Conservation (phyloP, 371 early-diverging fungal species). For the Blakeslea trispora region DNA sequence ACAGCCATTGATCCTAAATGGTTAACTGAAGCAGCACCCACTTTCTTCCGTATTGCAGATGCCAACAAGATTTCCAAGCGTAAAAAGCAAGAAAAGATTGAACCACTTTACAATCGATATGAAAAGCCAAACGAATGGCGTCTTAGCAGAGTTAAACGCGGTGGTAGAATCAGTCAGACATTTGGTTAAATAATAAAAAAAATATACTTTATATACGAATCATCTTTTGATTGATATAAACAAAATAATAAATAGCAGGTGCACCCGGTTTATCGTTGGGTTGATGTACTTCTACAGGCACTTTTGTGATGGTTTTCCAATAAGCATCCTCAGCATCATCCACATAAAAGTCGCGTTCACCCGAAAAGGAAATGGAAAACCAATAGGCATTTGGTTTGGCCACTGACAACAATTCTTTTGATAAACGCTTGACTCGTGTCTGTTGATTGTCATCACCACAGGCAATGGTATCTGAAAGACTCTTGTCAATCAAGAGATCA, state of each 20-base stretch:
- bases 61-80: conserved; percentile 90
- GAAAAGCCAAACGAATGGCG: conserved; percentile 91
- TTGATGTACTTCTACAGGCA: conserved; percentile 30
- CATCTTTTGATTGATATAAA: conserved; percentile 26
- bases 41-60: conserved; percentile 93
- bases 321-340: conserved; percentile 1
- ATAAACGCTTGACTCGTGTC: conserved; percentile 15
- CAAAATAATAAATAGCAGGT: conserved; percentile 35
- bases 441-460: conserved; percentile 46
- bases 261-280: conserved; percentile 33
- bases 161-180: conserved; percentile 77
- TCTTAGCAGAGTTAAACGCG: conserved; percentile 74
- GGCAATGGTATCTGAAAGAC: conserved; percentile 41
- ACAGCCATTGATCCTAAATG: conserved; percentile 96
- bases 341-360: conserved; percentile 24
- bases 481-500: conserved; percentile 44
- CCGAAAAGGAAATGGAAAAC: conserved; percentile 37
- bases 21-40: conserved; percentile 96
- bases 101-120: conserved; percentile 93
- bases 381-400: conserved; percentile 27
- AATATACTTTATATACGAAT: neutral
- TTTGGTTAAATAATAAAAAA: conserved; percentile 51
- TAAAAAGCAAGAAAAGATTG: conserved; percentile 90
- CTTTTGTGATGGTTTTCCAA: conserved; percentile 25
- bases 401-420: conserved; percentile 23